Conservation (phyloP, 2,329 filamentous ascomycete genomes). For the Lasiodiplodia gonubiensis region DNA sequence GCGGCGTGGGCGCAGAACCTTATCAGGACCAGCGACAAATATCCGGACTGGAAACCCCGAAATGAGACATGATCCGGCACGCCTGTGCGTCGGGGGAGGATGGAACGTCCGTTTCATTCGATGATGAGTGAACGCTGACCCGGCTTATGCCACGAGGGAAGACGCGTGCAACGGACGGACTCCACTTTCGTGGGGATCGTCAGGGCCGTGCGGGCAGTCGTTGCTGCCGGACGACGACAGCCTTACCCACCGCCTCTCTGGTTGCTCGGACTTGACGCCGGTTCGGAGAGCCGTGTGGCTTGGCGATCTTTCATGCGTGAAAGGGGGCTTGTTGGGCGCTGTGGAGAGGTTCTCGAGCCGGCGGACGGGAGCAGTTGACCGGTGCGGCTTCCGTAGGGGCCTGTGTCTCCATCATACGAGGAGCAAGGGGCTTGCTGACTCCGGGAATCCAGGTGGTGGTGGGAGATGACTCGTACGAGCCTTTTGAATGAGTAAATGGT, state of each 20-base stretch:
- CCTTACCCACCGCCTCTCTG: not conserved
- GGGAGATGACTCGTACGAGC: not conserved
- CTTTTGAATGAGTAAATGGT: not conserved
- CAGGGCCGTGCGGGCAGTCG: not conserved
- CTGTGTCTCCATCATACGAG: not conserved
- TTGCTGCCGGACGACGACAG: not conserved
- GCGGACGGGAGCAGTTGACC: not conserved
- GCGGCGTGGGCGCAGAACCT: not conserved
- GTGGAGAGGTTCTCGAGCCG: too few species aligned
- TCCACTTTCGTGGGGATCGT: slow-evolving; percentile 1
- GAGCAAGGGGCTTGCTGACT: not conserved
- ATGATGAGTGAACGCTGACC: not conserved
- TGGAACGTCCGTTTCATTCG: not conserved
- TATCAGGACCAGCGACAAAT: not conserved
- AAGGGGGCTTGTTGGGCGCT: not conserved
- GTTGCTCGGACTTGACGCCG: not conserved
- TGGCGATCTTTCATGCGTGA: not conserved
- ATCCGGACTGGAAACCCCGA: not conserved
- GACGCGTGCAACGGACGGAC: not conserved
- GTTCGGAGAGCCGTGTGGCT: not conserved
- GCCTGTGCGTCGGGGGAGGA: not conserved
- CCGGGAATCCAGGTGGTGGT: not conserved
- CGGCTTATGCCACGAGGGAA: not conserved
- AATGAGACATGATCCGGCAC: not conserved
- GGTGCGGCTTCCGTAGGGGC: not conserved